Conservation (phyloP, 345 rosid genomes). For the Hibiscus mutabilis region DNA sequence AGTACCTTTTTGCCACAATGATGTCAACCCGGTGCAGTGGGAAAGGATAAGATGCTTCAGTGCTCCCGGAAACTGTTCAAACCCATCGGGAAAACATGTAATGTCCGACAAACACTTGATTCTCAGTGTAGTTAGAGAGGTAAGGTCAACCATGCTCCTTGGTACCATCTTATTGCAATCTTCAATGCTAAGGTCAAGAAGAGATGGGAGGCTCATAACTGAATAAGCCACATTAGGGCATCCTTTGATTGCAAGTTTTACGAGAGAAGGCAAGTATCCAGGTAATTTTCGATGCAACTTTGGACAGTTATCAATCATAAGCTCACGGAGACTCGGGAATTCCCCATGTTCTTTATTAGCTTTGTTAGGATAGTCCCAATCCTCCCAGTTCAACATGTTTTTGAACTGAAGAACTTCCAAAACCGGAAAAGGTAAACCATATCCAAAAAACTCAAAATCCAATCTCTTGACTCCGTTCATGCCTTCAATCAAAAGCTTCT, state of each 20-base stretch:
- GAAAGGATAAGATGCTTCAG: not conserved
- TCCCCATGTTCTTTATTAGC: not conserved
- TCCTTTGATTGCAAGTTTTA: slow-evolving; percentile 3
- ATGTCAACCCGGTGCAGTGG: slow-evolving; percentile 5
- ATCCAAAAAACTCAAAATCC: slow-evolving; percentile 22
- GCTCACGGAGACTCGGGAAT: slow-evolving; percentile 25
- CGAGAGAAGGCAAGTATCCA: slow-evolving; percentile 8
- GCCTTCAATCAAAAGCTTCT: slow-evolving; percentile 11
- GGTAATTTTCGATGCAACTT: slow-evolving; percentile 12
- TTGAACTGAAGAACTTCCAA: slow-evolving; percentile 15
- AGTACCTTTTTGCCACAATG: not conserved
- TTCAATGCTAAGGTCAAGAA: slow-evolving; percentile 9
- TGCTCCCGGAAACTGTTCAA: slow-evolving; percentile 5
- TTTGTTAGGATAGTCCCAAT: slow-evolving; percentile 10
- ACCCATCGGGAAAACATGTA: not conserved
- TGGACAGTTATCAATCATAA: slow-evolving; percentile 17
- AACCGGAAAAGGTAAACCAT: slow-evolving; percentile 11
- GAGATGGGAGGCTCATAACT: slow-evolving; percentile 2
- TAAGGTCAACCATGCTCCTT: slow-evolving; percentile 1
- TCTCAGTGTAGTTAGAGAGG: slow-evolving; percentile 2
- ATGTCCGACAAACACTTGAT: not conserved
- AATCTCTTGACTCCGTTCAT: slow-evolving; percentile 15
- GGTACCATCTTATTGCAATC: not conserved
- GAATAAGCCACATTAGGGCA: slow-evolving; percentile 11
- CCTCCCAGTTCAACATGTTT: slow-evolving; percentile 20